Evolutionary conservation across 768 basidiomycete genomes (phyloP).

Genomic region (Fomitopsis serialis): DNA sequence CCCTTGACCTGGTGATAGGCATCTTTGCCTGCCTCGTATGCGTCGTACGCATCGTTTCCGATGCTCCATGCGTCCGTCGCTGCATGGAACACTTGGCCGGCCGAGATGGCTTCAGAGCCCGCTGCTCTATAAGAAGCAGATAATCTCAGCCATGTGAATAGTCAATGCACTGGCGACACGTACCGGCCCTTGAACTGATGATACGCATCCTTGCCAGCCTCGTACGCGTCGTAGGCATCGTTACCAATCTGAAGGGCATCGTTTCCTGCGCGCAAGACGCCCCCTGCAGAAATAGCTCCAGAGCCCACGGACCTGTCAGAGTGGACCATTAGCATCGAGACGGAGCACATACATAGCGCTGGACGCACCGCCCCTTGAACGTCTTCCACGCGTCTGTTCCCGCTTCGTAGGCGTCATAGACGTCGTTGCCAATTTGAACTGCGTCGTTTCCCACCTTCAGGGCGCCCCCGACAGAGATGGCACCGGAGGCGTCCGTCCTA

Average conservation of each 20-base stretch:
- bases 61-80: neutral
- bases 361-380: neutral
- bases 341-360: neutral
- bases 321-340: neutral
- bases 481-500: neutral
- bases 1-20: too few relatives aligned
- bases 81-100: neutral
- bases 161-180: neutral
- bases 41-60: neutral
- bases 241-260: neutral
- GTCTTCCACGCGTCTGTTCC: neutral
- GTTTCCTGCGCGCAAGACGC: neutral
- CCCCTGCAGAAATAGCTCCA: neutral
- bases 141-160: neutral
- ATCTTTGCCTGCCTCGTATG: neutral
- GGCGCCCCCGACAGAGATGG: neutral
- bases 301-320: neutral
- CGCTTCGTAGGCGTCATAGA: neutral
- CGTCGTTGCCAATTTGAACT: neutral
- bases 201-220: neutral
- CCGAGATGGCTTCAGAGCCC: too few relatives aligned
- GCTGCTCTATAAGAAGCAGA: too few relatives aligned
- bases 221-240: neutral
- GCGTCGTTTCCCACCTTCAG: neutral
- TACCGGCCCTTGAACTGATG: neutral